Percentiles rank a stretch among this genome's conserved stretches.
phyloP scores from a whole-genome alignment of 1,284 basidiomycete species.

The Pseudomicrostroma phylloplanum region DNA sequence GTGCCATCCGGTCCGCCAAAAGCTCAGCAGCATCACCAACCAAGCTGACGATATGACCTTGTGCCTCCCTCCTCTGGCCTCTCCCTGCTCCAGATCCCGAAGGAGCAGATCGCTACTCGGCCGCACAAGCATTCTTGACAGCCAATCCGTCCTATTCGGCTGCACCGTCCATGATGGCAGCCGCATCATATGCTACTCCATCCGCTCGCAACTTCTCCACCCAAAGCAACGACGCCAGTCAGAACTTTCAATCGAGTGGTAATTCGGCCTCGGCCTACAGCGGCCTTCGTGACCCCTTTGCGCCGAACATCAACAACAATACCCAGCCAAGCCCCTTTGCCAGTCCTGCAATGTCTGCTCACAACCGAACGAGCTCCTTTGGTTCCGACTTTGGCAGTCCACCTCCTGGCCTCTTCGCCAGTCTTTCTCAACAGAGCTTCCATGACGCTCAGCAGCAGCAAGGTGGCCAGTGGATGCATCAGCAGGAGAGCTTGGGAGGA shows the following conservation, averaged over 20 bases:
- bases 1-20: neutral
- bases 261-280: too few species aligned
- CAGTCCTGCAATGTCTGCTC: constrained; percentile 1
- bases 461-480: neutral
- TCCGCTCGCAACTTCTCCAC: neutral
- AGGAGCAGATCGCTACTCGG: constrained; percentile 1
- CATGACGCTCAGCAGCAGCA: neutral
- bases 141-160: neutral
- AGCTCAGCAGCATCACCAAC: too few species aligned
- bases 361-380: constrained; percentile 3
- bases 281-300: too few species aligned
- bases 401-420: neutral
- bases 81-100: neutral
- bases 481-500: neutral
- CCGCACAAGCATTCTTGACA: neutral
- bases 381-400: constrained; percentile 1
- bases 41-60: neutral
- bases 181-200: neutral
- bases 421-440: neutral
- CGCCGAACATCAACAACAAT: too few species aligned
- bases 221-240: neutral
- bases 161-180: neutral
- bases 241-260: neutral
- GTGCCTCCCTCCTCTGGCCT: neutral
- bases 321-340: constrained; percentile 3